phyloP scores from a whole-genome alignment of 2,329 filamentous ascomycete species.

The Tolypocladium sp. region DNA sequence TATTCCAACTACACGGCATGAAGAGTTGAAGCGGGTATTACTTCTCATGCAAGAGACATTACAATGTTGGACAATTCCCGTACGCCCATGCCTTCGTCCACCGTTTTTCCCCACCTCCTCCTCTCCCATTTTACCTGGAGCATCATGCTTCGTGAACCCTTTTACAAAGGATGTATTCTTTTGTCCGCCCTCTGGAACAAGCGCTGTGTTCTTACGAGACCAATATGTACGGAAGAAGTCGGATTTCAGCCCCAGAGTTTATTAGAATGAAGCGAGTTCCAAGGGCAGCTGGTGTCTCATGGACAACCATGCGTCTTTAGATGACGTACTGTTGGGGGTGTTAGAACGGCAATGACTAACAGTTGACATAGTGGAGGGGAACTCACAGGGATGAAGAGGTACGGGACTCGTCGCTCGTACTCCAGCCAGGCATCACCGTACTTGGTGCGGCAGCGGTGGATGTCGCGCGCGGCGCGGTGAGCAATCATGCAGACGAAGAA shows the following conservation, averaged over 20 bases:
- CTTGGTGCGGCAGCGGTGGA: constrained; percentile 66
- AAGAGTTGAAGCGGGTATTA: background rate
- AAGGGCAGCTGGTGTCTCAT: background rate
- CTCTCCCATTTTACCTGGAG: background rate
- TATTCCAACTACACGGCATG: background rate
- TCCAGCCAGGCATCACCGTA: constrained; percentile 77
- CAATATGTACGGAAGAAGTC: constrained; percentile 7
- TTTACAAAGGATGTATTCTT: background rate
- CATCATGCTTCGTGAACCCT: background rate
- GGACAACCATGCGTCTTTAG: constrained; percentile 12
- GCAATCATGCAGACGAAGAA: constrained; percentile 79
- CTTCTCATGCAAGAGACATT: background rate
- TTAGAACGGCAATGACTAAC: constrained; percentile 6
- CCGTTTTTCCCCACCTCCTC: background rate
- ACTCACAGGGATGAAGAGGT: constrained; percentile 69
- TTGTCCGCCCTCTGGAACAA: background rate
- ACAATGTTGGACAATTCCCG: background rate
- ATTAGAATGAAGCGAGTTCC: background rate
- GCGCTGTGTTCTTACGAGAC: background rate
- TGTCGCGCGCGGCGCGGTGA: constrained; percentile 69
- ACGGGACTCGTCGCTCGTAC: constrained; percentile 71
- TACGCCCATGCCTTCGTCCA: background rate
- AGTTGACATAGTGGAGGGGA: background rate
- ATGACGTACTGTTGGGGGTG: constrained; percentile 28
- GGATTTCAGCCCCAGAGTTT: background rate